phyloP scores from a whole-genome alignment of 768 basidiomycete species.

The Tubosaeta brunneosetosa region DNA sequence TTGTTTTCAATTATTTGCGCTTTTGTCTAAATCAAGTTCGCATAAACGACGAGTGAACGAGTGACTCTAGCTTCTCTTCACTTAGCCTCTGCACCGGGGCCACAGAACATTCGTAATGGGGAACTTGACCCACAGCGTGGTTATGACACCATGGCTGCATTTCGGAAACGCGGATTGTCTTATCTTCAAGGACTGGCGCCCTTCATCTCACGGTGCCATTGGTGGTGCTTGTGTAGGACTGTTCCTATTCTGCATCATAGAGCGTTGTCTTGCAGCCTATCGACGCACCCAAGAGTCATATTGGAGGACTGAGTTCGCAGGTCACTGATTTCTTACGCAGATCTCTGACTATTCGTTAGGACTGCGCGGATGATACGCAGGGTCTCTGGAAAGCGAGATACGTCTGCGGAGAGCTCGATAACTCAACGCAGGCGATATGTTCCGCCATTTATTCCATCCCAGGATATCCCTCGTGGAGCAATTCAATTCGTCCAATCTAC shows the following conservation, averaged over 20 bases:
- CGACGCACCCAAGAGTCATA: conserved; percentile 47
- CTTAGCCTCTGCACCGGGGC: no score
- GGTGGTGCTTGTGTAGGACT: conserved; percentile 73
- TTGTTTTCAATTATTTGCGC: not conserved
- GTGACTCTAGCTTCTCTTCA: no score
- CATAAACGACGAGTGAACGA: no score
- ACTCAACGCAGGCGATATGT: conserved; percentile 26
- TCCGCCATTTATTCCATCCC: conserved; percentile 59
- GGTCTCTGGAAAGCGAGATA: conserved; percentile 2
- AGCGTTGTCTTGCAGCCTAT: conserved; percentile 62
- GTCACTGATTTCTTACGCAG: not conserved
- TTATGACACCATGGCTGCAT: conserved; percentile 70
- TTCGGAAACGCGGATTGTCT: conserved; percentile 61
- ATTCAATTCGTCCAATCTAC: conserved; percentile 60
- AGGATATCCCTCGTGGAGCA: conserved; percentile 69
- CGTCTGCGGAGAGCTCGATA: not conserved
- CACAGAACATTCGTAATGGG: not conserved
- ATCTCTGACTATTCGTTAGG: conserved; percentile 11
- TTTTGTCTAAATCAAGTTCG: conserved; percentile 5
- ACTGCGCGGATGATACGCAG: not conserved
- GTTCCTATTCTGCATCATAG: conserved; percentile 63
- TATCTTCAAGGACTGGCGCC: conserved; percentile 64
- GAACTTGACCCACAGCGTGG: conserved; percentile 8
- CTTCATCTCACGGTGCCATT: conserved; percentile 66
- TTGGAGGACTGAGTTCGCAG: conserved; percentile 56